A percentile compares a stretch with the other conserved stretches of the same genome.
These are phyloP conservation scores for Leishmania guyanensis DNA, from an alignment of 208 protist species.

Conservation along the genomic window DNA sequence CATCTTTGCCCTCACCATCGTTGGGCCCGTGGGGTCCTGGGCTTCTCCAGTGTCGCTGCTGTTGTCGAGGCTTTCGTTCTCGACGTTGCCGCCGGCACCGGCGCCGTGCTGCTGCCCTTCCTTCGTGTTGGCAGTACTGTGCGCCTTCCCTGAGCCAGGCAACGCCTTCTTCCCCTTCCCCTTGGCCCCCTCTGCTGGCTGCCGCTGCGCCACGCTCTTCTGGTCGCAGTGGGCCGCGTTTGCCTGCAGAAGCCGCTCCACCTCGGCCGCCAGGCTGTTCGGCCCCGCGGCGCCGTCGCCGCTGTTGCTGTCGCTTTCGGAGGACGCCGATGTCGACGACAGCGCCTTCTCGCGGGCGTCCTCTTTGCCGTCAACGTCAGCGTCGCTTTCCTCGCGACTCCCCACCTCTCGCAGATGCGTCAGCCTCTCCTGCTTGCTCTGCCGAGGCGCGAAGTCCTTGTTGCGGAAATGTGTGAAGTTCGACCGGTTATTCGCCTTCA, in stretches of 20 bases:
- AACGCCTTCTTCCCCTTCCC: neutral
- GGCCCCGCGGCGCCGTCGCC: neutral
- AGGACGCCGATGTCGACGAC: neutral
- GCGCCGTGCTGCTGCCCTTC: neutral
- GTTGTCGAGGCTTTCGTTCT: neutral
- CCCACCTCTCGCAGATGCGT: slow-evolving; percentile 8
- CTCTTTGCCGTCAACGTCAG: neutral
- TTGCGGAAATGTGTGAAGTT: slow-evolving; percentile 91
- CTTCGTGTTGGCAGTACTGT: neutral
- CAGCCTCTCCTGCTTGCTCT: slow-evolving; percentile 21
- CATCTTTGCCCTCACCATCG: neutral
- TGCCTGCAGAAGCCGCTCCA: slow-evolving; percentile 15
- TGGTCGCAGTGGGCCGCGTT: slow-evolving; percentile 7
- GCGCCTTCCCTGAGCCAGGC: neutral
- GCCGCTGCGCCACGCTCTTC: neutral
- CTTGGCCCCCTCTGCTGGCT: neutral
- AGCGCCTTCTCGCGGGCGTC: neutral
- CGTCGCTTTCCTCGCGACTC: neutral
- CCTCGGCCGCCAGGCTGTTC: slow-evolving; percentile 14
- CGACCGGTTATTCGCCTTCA: slow-evolving; percentile 87
- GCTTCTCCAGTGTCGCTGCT: slow-evolving; percentile 5
- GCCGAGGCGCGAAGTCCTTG: slow-evolving; percentile 75
- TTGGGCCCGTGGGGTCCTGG: neutral
- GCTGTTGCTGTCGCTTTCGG: neutral
- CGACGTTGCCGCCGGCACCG: neutral